Base-by-base conservation (phyloP, 176 grass and related monocot genomes). In the Musa schizocarpa region DNA sequence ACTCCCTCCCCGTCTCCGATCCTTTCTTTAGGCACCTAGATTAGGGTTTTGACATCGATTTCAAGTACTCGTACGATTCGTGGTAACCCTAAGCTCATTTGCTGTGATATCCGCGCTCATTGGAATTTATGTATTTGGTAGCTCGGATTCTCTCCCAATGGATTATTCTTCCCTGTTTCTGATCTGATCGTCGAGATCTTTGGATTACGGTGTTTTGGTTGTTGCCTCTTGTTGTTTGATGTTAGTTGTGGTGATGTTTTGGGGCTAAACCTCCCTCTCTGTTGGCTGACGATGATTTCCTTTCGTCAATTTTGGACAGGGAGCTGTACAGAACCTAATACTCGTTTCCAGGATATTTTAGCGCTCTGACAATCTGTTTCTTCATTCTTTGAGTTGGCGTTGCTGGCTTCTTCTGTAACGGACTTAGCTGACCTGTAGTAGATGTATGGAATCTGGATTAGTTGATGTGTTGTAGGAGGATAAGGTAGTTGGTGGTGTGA, bases 301-400 rank as follows among this genome's bases (percentile, higher is more conserved):
- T 29, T 17, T 56, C 11, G 13, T 29, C 17, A 16, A 74, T 54
- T 74, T 25, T 54, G 23, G 7, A 29, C 21, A 57, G 72, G 72
- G 72, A 74, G 53, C 23, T 74, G 72, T 57, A 26, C 72, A 74
- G 52, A 57, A 74, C 23, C 53, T 17, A 68, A 68, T 4, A 34
- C 13, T 68, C 25, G 16, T 43, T 43, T 68, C 11, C 65, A 68
- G 11, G 13, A 11, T 52, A 16, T 74, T 56, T 25, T 74, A 74
- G 14, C 11, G 21, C 16, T 70, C 7, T 56, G 22, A 57, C 11
- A 74, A 9, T 25, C 13, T 56, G 11, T 74, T 17, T 19, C 10
- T 62, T 62, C 17, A 14, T 56, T 17, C 17, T 55, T 68, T 26
- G 65, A 68, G 24, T 68, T 68, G 65, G 65, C 22, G 72, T 25